Evolutionary conservation across 768 basidiomycete genomes (phyloP).

Genomic region (Pleurotus tuoliensis): DNA sequence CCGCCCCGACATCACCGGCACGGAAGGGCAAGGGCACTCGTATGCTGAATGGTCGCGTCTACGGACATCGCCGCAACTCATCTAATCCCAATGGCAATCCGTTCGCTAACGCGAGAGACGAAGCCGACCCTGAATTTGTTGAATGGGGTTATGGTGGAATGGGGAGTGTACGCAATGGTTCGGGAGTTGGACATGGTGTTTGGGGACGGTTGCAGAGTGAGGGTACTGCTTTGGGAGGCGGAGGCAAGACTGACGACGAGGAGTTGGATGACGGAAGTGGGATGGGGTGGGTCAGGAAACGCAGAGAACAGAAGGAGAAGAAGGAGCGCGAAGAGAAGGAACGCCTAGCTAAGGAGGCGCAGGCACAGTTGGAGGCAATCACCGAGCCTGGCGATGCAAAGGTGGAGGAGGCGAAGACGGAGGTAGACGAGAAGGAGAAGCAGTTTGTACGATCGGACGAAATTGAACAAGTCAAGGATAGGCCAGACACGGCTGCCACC

Average conservation of each 20-base stretch:
- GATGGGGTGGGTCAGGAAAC: conserved; percentile 74
- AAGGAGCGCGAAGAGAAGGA: conserved; percentile 44
- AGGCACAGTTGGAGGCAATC: conserved; percentile 18
- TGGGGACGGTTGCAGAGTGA: conserved; percentile 33
- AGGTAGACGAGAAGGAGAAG: conserved; percentile 4
- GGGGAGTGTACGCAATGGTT: conserved; percentile 54
- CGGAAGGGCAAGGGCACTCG: conserved; percentile 39
- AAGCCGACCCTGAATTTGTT: conserved; percentile 75
- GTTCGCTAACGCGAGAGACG: conserved; percentile 59
- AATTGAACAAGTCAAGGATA: not conserved
- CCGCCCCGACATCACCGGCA: conserved; percentile 14
- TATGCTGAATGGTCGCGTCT: conserved; percentile 86
- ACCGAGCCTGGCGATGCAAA: conserved; percentile 12
- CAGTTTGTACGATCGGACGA: not conserved
- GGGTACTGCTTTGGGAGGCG: conserved; percentile 13
- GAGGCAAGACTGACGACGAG: conserved; percentile 22
- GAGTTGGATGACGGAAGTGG: conserved; percentile 84
- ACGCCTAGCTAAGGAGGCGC: conserved; percentile 29
- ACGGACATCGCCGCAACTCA: conserved; percentile 47
- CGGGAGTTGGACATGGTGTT: conserved; percentile 25
- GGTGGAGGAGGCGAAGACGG: conserved; percentile 6
- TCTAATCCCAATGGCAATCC: conserved; percentile 39
- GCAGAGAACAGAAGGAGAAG: conserved; percentile 56
- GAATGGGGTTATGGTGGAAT: conserved; percentile 92
- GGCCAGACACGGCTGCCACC: not conserved